Evolutionary conservation across 768 basidiomycete species (phyloP), one percentile per base, ranked within the genome.

Genomic region (Chalciporus pseudorubinellus): DNA sequence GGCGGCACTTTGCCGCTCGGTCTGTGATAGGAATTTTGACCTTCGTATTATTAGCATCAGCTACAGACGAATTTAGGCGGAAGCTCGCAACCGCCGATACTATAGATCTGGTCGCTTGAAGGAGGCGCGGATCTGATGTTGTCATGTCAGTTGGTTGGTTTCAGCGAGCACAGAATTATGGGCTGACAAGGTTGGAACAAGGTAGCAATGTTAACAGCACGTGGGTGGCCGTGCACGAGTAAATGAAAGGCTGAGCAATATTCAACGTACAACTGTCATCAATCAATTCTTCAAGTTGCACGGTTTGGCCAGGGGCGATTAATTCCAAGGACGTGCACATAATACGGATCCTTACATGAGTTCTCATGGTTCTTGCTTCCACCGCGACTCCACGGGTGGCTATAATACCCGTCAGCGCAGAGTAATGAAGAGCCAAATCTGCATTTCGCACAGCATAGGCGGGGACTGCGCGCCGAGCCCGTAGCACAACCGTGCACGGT

Each of bases 401-500:
- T 46, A 33, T 14, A 34, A 44, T 53, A 44, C 28, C 9, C 59
- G 19, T 20, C 19, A n/a, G 20, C 41, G 19, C 9, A 24, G 7
- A 16, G n/a, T n/a, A 19, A 19, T 39, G 4, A 13, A 39, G 31
- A 36, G 49, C 28, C 19, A 29, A 48, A 21, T 44, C 16, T 34
- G 18, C 22, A 28, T 19, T 43, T 53, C 42, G 43, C 63, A 65
- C 65, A 65, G 63, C 63, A 42, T 42, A 20, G 11, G 29, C 56
- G 59, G 64, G 31, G 48, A 64, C 59, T 31, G n/a, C n/a, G n/a
- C n/a, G n/a, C n/a, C n/a, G 9, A 47, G 56, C 52, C 64, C 63
- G 64, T 48, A 46, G 31, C 20, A 52, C 52, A 19, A 46, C 49
- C 50, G 48, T 24, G 22, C 63, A 56, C 65, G 55, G 59, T 62